Evolutionary conservation across 129 eudicot species (phyloP).

Genomic region (Smallanthus sonchifolius): DNA sequence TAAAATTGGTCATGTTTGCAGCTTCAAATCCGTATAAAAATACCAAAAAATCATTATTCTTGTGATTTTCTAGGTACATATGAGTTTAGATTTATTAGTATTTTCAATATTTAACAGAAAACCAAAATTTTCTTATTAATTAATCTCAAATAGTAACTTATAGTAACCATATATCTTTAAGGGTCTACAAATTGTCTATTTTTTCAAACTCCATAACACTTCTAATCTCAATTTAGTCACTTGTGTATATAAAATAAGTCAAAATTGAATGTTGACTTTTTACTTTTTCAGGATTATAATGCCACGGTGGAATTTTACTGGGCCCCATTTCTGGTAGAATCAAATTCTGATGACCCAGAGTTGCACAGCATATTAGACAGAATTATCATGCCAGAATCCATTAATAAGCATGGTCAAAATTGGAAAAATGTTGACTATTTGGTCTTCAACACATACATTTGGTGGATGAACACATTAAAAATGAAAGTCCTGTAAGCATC

Average conservation of each 20-base stretch:
- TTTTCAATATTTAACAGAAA: no score
- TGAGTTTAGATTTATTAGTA: no score
- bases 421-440: conserved; percentile 80
- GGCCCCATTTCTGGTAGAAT: conserved; percentile 94
- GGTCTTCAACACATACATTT: conserved; percentile 82
- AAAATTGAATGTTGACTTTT: background rate
- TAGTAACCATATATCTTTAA: no score
- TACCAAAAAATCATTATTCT: no score
- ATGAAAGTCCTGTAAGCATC: conserved; percentile 84
- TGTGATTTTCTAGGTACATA: no score
- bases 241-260: background rate
- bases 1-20: no score
- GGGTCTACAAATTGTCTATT: no score
- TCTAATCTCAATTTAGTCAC: no score
- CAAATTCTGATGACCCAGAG: conserved; percentile 81
- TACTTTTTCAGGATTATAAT: conserved; percentile 64
- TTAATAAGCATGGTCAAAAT: conserved; percentile 57
- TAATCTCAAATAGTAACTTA: no score
- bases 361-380: conserved; percentile 81
- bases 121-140: no score
- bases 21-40: no score
- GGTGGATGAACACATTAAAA: conserved; percentile 91
- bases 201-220: no score
- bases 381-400: conserved; percentile 84
- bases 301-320: conserved; percentile 94